phyloP scores from a whole-genome alignment of 139 green algal genomes.

The Spirogloea muscicola region DNA sequence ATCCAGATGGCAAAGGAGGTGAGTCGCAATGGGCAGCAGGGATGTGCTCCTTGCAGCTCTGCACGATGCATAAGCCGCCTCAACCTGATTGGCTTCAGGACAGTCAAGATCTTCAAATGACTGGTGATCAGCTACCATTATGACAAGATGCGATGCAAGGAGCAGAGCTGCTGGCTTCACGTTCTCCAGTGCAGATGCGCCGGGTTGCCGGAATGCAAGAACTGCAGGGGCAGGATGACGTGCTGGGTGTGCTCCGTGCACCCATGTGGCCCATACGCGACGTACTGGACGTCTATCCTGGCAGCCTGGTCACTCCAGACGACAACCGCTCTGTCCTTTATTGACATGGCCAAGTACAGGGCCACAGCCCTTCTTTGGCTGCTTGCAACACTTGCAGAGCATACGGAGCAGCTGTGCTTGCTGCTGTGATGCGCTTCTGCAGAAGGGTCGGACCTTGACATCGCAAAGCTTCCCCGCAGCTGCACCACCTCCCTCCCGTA shows the following conservation, averaged over 20 bases:
- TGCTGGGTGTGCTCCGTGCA: no score
- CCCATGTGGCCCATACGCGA: no score
- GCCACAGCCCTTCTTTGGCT: no score
- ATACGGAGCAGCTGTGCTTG: no score
- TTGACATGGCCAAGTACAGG: no score
- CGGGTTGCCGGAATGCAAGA: not conserved
- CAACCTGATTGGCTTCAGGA: not conserved
- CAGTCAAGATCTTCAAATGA: not conserved
- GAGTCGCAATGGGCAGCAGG: constrained; percentile 43
- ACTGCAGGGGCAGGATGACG: no score
- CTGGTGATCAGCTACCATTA: not conserved
- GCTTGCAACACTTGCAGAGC: no score
- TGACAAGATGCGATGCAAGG: not conserved
- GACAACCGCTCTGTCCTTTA: not conserved
- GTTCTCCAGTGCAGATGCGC: not conserved
- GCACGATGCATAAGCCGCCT: not conserved
- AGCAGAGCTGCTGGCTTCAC: not conserved
- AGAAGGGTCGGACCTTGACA: no score
- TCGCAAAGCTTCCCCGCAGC: no score
- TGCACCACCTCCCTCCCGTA: no score
- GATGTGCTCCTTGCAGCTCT: not conserved
- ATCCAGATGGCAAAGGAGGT: constrained; percentile 59
- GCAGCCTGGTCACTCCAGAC: not conserved
- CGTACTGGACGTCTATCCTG: no score
- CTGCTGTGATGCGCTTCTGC: no score